Evolutionary conservation across 257 asterid species (phyloP).

Genomic region (Nicotiana benthamiana): DNA sequence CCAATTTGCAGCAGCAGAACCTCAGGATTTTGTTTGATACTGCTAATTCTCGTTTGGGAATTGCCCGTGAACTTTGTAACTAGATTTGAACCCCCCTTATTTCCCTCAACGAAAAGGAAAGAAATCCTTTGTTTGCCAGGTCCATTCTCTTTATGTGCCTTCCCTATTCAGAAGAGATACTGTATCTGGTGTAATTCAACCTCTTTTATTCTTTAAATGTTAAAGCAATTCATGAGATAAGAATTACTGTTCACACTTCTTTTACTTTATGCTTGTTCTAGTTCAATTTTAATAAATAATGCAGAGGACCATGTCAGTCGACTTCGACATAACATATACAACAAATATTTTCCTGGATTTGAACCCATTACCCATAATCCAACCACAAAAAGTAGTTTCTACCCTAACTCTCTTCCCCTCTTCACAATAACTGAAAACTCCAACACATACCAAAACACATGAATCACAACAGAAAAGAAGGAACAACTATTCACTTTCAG

Average conservation of each 20-base stretch:
- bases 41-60: constrained; percentile 56
- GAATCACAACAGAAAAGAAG: neutral
- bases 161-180: too few species aligned
- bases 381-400: neutral
- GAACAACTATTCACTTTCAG: neutral
- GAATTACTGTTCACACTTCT: neutral
- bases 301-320: neutral
- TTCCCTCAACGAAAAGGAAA: neutral
- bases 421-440: neutral
- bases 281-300: too few species aligned
- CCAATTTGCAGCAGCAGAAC: constrained; percentile 91
- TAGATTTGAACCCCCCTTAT: constrained; percentile 12
- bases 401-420: neutral
- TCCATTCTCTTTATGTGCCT: too few species aligned
- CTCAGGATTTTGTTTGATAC: constrained; percentile 73
- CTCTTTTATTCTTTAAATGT: neutral
- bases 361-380: neutral
- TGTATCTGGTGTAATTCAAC: neutral
- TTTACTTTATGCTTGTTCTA: neutral
- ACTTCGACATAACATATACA: too few species aligned
- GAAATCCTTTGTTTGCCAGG: neutral
- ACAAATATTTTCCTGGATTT: too few species aligned
- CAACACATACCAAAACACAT: neutral
- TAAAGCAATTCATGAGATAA: neutral
- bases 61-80: constrained; percentile 78